A percentile compares a stretch with the other conserved stretches of the same genome.
These are phyloP conservation scores for Erigeron philadelphicus DNA, from an alignment of 140 eudicot species.

Conservation along the genomic window DNA sequence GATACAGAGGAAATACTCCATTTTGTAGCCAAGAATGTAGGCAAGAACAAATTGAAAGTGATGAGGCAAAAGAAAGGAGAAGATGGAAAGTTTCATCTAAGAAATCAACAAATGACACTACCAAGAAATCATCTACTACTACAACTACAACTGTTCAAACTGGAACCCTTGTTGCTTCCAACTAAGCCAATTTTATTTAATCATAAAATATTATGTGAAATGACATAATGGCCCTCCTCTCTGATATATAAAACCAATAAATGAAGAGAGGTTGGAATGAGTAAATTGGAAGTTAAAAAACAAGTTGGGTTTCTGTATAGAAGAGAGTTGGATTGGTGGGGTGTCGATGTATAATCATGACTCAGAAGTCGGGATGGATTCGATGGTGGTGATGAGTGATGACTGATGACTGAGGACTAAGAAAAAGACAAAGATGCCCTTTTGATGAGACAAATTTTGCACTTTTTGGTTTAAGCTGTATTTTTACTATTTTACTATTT, in stretches of 20 bases:
- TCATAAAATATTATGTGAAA: constrained; percentile 13
- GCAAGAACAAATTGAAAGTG: constrained; percentile 87
- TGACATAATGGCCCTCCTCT: constrained; percentile 31
- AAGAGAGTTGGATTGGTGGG: constrained; percentile 23
- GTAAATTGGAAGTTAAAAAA: constrained; percentile 10
- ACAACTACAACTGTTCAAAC: constrained; percentile 41
- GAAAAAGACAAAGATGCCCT: constrained; percentile 31
- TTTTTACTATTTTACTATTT: not conserved
- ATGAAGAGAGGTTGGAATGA: constrained; percentile 31
- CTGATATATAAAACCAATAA: constrained; percentile 17
- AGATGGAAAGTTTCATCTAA: constrained; percentile 50
- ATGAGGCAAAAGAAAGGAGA: constrained; percentile 65
- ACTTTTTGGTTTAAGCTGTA: not conserved
- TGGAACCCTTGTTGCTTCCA: constrained; percentile 68
- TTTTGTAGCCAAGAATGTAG: constrained; percentile 93
- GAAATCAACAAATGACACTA: constrained; percentile 35
- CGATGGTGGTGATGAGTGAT: no score
- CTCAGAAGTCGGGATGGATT: not conserved
- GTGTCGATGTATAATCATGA: not conserved
- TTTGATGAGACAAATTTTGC: constrained; percentile 30
- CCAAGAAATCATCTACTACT: constrained; percentile 35
- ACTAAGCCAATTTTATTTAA: constrained; percentile 14
- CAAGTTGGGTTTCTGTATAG: constrained; percentile 26
- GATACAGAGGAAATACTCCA: constrained; percentile 81
- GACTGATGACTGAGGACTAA: not conserved